phyloP scores from a whole-genome alignment of 345 rosid species.

The Populus euphratica region DNA sequence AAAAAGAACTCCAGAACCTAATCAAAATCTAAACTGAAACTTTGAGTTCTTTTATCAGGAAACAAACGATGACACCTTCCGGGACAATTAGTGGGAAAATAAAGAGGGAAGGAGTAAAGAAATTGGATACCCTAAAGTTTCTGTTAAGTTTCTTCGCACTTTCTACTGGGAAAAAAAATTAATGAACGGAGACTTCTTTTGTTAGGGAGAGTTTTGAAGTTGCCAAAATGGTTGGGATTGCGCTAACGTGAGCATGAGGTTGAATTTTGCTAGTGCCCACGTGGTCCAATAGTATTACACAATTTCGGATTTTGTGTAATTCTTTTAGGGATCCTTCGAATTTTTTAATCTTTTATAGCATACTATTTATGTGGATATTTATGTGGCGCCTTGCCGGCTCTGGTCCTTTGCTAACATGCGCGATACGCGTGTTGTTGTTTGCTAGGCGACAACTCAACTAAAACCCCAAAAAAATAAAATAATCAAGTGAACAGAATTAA shows the following conservation, averaged over 20 bases:
- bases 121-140: not conserved
- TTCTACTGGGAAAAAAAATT: not conserved
- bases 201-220: not conserved
- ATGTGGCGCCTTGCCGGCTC: conserved; percentile 6
- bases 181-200: not conserved
- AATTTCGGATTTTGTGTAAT: conserved; percentile 17
- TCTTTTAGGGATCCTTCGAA: not conserved
- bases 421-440: not conserved
- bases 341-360: not conserved
- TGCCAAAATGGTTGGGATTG: not conserved
- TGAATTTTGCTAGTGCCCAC: conserved; percentile 4
- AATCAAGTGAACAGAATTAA: too few species aligned
- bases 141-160: not conserved
- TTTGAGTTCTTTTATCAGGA: not conserved
- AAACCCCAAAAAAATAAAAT: too few species aligned
- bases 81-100: not conserved
- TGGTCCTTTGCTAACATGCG: not conserved
- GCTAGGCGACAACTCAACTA: not conserved
- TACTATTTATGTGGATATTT: not conserved
- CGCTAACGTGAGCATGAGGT: conserved; percentile 20
- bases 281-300: conserved; percentile 26
- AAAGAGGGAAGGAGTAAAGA: not conserved
- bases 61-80: not conserved
- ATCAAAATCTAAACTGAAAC: not conserved
- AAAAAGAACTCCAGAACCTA: not conserved